phyloP scores from a whole-genome alignment of 1,139 yeast genomes.

The Yamadazyma epiphylla region DNA sequence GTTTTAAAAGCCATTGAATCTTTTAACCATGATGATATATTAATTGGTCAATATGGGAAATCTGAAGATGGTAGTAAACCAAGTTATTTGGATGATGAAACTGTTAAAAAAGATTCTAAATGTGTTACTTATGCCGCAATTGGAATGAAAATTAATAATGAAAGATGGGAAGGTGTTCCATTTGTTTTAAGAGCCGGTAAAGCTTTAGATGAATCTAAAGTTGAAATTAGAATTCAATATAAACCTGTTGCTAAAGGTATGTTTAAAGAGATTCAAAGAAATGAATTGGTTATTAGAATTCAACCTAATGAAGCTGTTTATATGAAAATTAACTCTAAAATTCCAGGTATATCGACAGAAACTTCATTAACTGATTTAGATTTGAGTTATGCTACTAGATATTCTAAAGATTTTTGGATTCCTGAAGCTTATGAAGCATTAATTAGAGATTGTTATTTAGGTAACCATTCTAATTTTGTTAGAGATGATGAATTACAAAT shows the following conservation, averaged over 20 bases:
- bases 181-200: conserved; percentile 95
- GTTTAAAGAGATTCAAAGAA: conserved; percentile 77
- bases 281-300: conserved; percentile 87
- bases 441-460: conserved; percentile 84
- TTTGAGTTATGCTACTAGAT: conserved; percentile 78
- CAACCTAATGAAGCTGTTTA: conserved; percentile 96
- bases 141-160: conserved; percentile 73
- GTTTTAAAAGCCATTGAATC: conserved; percentile 78
- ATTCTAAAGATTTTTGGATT: conserved; percentile 80
- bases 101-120: conserved; percentile 78
- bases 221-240: conserved; percentile 91
- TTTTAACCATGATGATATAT: conserved; percentile 60
- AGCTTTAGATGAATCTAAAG: conserved; percentile 88
- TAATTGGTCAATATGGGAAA: conserved; percentile 83
- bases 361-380: conserved; percentile 88
- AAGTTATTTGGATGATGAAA: conserved; percentile 85
- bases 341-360: conserved; percentile 84
- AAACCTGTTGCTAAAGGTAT: conserved; percentile 82
- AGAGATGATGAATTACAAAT: conserved; percentile 96
- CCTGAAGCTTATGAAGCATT: conserved; percentile 98
- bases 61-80: conserved; percentile 89
- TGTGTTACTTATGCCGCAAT: conserved; percentile 93
- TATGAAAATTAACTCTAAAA: conserved; percentile 85
- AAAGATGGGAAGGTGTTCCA: conserved; percentile 98
- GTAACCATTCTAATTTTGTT: conserved; percentile 95